Evolutionary conservation across 2,329 filamentous ascomycete species (phyloP).

Genomic region (Monosporascus cannonballus): DNA sequence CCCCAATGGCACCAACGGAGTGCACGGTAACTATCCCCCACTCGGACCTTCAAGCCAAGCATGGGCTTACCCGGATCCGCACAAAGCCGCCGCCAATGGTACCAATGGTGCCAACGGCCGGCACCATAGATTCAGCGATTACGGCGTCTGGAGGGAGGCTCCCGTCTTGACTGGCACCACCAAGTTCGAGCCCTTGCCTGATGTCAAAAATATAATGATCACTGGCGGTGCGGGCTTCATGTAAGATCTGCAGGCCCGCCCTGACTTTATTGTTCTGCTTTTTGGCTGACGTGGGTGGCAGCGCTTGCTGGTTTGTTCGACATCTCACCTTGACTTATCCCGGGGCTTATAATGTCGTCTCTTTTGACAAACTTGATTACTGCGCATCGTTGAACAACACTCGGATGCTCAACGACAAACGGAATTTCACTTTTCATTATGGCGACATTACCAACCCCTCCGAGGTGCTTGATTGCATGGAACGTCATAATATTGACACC

Average conservation of each 20-base stretch:
- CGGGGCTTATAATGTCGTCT: constrained; percentile 69
- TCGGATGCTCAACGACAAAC: constrained; percentile 55
- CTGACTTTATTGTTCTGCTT: constrained; percentile 2
- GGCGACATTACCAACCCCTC: constrained; percentile 69
- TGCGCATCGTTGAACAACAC: constrained; percentile 78
- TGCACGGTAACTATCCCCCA: constrained; percentile 16
- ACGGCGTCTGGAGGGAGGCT: constrained; percentile 64
- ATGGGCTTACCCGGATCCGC: constrained; percentile 5
- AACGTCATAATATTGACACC: constrained; percentile 68
- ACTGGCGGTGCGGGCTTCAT: constrained; percentile 84
- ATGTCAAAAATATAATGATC: constrained; percentile 75
- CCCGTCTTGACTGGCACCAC: constrained; percentile 65
- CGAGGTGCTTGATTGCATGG: constrained; percentile 65
- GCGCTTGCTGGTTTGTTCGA: constrained; percentile 76
- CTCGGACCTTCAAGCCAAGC: not conserved
- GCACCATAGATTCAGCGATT: constrained; percentile 44
- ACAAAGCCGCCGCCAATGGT: constrained; percentile 13
- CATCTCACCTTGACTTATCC: constrained; percentile 71
- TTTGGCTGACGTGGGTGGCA: constrained; percentile 29
- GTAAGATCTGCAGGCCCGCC: constrained; percentile 40
- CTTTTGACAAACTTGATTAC: constrained; percentile 81
- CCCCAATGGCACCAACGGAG: constrained; percentile 19
- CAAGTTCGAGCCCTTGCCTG: constrained; percentile 60
- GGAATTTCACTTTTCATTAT: constrained; percentile 74
- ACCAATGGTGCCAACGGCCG: constrained; percentile 1